Percentiles rank a stretch among this genome's conserved stretches.
Evolutionary conservation across 1,284 basidiomycete genomes (phyloP).

Genomic region (Boletus semigastroideus): DNA sequence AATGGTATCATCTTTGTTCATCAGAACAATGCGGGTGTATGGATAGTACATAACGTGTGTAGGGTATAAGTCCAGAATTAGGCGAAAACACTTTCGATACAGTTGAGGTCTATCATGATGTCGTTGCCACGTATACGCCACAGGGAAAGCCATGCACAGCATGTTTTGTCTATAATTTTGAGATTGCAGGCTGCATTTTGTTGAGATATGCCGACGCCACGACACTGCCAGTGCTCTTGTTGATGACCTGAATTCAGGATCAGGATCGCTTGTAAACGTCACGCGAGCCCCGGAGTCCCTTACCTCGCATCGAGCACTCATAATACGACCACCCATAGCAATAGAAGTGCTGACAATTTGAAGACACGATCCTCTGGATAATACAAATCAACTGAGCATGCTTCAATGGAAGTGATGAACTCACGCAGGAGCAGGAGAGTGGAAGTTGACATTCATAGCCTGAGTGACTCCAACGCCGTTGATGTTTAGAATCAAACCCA

Average conservation of each 20-base stretch:
- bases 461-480: slow-evolving; percentile 75
- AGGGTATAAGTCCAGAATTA: slow-evolving; percentile 25
- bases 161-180: slow-evolving; percentile 34
- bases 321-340: slow-evolving; percentile 62
- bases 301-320: slow-evolving; percentile 68
- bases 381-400: slow-evolving; percentile 1
- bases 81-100: slow-evolving; percentile 18
- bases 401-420: slow-evolving; percentile 23
- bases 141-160: slow-evolving; percentile 7
- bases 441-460: slow-evolving; percentile 64
- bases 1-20: slow-evolving; percentile 1
- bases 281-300: slow-evolving; percentile 17
- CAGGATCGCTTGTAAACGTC: slow-evolving; percentile 16
- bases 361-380: slow-evolving; percentile 52
- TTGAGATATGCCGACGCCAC: slow-evolving; percentile 64
- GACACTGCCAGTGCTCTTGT: slow-evolving; percentile 52
- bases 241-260: slow-evolving; percentile 44
- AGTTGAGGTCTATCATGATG: slow-evolving; percentile 5
- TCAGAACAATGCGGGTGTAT: slow-evolving; percentile 7
- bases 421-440: slow-evolving; percentile 62
- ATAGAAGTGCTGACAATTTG: slow-evolving; percentile 62
- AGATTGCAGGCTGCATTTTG: slow-evolving; percentile 61
- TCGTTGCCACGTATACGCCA: slow-evolving; percentile 12
- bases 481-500: slow-evolving; percentile 55
- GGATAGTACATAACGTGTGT: slow-evolving; percentile 24